These are phyloP conservation scores for Phoenix roebelenii DNA, from an alignment of 176 grass and related monocot species.

Conservation along the genomic window DNA sequence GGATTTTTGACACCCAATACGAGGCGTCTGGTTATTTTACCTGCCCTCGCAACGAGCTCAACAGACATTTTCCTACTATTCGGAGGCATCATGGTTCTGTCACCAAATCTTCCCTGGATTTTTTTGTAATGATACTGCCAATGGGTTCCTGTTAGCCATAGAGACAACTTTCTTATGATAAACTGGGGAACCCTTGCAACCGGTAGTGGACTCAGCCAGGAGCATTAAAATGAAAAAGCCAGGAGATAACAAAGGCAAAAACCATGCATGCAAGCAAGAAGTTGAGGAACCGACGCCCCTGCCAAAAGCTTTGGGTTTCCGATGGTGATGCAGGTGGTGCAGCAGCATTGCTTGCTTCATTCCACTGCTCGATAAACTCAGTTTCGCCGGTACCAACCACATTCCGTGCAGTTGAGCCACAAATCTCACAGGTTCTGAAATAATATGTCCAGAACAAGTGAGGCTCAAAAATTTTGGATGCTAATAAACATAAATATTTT, in stretches of 20 bases:
- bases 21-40: too few species aligned
- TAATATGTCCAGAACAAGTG: not conserved
- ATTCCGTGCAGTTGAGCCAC: constrained; percentile 68
- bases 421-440: constrained; percentile 80
- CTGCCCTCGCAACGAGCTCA: too few species aligned
- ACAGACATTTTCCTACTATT: too few species aligned
- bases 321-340: constrained; percentile 8
- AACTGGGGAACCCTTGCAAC: too few species aligned
- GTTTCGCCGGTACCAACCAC: constrained; percentile 66
- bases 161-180: too few species aligned
- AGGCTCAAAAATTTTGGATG: constrained; percentile 4
- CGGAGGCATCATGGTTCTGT: too few species aligned
- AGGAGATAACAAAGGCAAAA: constrained; percentile 15
- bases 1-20: too few species aligned
- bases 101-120: too few species aligned
- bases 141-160: too few species aligned
- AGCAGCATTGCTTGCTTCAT: constrained; percentile 35
- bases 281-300: constrained; percentile 14
- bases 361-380: constrained; percentile 74
- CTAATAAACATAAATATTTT: not conserved
- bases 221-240: constrained; percentile 18
- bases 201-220: not conserved
- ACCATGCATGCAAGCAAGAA: constrained; percentile 14
- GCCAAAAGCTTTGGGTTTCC: constrained; percentile 25
- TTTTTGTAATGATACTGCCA: too few species aligned